Evolutionary conservation across 2,329 filamentous ascomycete genomes (phyloP).

Genomic region (Colletotrichum cereale): DNA sequence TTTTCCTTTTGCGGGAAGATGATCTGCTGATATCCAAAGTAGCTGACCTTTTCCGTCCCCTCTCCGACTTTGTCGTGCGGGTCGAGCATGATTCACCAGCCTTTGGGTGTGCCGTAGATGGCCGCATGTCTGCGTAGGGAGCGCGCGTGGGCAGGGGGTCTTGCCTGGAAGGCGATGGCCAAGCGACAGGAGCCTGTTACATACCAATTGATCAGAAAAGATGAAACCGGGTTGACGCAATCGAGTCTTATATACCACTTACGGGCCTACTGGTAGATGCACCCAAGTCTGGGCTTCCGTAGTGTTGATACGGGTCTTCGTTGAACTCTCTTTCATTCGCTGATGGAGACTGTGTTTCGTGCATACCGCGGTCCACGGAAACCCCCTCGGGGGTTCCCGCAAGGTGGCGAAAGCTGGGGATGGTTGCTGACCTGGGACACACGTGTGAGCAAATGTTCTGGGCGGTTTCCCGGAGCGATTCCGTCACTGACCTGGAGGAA

Average conservation of each 20-base stretch:
- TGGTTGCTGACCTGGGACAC: background rate
- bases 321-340: background rate
- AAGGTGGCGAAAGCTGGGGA: background rate
- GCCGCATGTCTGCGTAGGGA: background rate
- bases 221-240: background rate
- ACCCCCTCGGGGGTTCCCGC: background rate
- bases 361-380: fast-evolving
- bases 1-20: background rate
- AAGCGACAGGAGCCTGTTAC: fast-evolving
- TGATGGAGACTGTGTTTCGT: background rate
- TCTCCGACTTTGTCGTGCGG: background rate
- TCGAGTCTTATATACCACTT: fast-evolving
- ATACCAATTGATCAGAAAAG: background rate
- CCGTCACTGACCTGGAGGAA: background rate
- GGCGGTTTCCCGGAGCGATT: background rate
- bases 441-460: background rate
- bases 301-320: background rate
- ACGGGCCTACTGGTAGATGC: fast-evolving
- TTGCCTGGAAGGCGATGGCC: background rate
- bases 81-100: background rate
- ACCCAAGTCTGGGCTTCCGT: background rate
- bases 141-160: background rate
- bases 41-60: background rate
- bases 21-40: background rate
- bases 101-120: background rate